Percentiles rank a stretch among this genome's conserved stretches.
Conservation (phyloP, 805 yeast species). For the Barnettozyma vustinii region DNA sequence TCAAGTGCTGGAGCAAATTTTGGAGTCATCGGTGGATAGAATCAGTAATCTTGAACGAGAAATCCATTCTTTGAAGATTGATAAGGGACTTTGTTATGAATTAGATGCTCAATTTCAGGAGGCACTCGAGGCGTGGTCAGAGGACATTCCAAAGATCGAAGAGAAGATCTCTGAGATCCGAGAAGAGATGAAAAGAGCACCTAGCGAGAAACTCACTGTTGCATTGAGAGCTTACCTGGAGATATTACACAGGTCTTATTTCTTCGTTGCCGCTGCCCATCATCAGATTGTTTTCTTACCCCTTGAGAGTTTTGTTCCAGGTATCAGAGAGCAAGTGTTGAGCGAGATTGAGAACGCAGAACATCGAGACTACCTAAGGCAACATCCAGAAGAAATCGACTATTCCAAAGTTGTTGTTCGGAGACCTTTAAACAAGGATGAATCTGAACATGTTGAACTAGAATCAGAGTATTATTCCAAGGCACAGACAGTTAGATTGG, state of each 20-base stretch:
- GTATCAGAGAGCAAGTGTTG: conserved; percentile 14
- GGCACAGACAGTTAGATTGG: conserved; percentile 59
- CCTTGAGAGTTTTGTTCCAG: conserved; percentile 22
- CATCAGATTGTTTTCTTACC: conserved; percentile 46
- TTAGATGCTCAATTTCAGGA: conserved; percentile 41
- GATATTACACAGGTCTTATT: conserved; percentile 68
- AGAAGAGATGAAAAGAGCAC: conserved; percentile 2
- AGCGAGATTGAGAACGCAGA: conserved; percentile 15
- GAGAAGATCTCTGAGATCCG: conserved; percentile 8
- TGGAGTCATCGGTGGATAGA: conserved; percentile 47
- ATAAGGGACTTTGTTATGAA: conserved; percentile 68
- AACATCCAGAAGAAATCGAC: conserved; percentile 12
- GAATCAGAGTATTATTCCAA: conserved; percentile 51
- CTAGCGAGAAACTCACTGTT: conserved; percentile 19
- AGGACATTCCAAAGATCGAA: conserved; percentile 22
- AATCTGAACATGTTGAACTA: conserved; percentile 32
- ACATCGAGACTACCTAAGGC: not conserved
- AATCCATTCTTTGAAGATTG: conserved; percentile 40
- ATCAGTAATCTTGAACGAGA: conserved; percentile 44
- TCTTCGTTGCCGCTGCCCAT: conserved; percentile 70
- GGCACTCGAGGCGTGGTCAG: conserved; percentile 45
- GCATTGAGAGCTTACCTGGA: conserved; percentile 44
- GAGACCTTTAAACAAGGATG: conserved; percentile 24
- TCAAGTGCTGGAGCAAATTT: conserved; percentile 63
- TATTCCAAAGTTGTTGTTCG: conserved; percentile 22